A percentile compares a stretch with the other conserved stretches of the same genome.
Evolutionary conservation across 345 rosid species (phyloP).

Genomic region (Syzygium oleosum): DNA sequence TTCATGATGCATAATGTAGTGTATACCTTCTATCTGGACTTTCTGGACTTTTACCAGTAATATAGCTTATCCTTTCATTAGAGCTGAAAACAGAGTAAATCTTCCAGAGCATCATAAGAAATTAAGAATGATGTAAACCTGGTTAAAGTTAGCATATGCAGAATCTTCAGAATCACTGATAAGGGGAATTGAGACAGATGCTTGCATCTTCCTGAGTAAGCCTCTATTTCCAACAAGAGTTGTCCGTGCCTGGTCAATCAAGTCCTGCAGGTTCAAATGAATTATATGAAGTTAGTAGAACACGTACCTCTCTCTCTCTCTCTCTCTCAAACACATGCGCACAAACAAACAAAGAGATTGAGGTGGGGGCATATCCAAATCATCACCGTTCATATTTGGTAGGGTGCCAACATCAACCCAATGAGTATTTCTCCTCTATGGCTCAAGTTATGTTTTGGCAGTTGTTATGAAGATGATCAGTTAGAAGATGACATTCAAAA

Average conservation of each 20-base stretch:
- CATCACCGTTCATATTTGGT: background rate
- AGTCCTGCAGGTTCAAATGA: slow-evolving; percentile 43
- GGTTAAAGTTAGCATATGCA: slow-evolving; percentile 66
- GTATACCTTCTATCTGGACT: background rate
- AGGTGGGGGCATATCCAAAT: background rate
- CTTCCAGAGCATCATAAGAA: background rate
- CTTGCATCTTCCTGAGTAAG: slow-evolving; percentile 57
- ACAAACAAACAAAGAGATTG: background rate
- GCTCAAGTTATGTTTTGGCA: background rate
- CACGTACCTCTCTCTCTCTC: background rate
- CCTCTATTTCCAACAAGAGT: slow-evolving; percentile 68
- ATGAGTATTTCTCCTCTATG: background rate
- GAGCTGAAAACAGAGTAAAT: background rate
- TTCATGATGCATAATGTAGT: background rate
- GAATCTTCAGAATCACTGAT: slow-evolving; percentile 38
- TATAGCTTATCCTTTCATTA: background rate
- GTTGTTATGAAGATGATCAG: background rate
- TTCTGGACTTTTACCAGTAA: background rate
- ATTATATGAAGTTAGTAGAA: background rate
- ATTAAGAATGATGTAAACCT: slow-evolving; percentile 22
- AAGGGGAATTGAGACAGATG: slow-evolving; percentile 32
- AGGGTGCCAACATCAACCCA: background rate
- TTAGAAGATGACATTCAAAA: background rate
- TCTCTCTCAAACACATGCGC: background rate
- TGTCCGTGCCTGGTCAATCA: slow-evolving; percentile 75